Base-by-base conservation (phyloP, 176 grass and related monocot genomes). In the Elymus sibiricus region DNA sequence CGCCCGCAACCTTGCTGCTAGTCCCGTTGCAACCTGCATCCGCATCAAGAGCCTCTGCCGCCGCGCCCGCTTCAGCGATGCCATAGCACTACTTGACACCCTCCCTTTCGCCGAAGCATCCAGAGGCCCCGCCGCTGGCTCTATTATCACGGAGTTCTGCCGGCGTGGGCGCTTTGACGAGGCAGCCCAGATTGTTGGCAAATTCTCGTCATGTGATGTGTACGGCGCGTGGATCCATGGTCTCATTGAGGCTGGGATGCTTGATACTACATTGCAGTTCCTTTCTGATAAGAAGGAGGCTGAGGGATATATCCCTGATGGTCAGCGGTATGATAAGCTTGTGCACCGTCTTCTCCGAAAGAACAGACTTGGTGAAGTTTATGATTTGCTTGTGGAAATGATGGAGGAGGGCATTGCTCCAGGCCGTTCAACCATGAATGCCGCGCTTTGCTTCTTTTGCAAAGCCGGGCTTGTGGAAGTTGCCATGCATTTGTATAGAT, bases 391-490 rank as follows among this genome's bases (percentile, higher is more conserved):
- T 65, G 92, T 95, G 26, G 91, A 95, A 91, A 94, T 98, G 94
- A 95, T 98, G 84, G 94, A 98, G 82, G 91, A 95, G 83, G 97
- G 94, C 40, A 94, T 98, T 64, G 81, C 92, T 38, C 94, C 94
- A 28, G 89, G 87, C 65, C 84, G 49, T 26, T 35, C 75, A 26
- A 94, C 93, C 14, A 98, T 98, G 97, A 94, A 92, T 82, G 86
- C 94, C 22, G 59, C 83, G 2, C 94, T 98, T 78, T 89, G 97
- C 76, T 98, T 98, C 88, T 95, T 98, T 86, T 98, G 97, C 87
- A 98, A 98, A 64, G 94, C 97, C 17, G 97, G 97, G 27, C 86
- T 98, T 73, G 97, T 96, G 26, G 97, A 98, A 84, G 92, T 95
- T 14, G 94, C 97, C 6, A 65, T 88, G 38, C 74, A 94, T 70